Base-by-base conservation (phyloP, 257 asterid genomes). In the Primulina huaijiensis region DNA sequence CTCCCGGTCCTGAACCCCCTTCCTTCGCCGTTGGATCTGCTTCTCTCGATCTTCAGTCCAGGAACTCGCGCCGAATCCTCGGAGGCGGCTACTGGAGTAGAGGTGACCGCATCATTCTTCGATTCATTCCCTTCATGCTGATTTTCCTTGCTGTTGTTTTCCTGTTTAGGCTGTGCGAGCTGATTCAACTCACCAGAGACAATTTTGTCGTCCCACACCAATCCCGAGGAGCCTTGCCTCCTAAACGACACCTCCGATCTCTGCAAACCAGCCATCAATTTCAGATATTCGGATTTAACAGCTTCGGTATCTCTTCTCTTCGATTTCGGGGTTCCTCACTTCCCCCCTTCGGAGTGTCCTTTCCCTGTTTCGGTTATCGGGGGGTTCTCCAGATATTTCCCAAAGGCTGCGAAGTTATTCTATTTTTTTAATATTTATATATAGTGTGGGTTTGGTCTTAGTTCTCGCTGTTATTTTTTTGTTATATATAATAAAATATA, bases 151-250 rank as follows among this genome's bases (percentile, higher is more conserved):
- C 12, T 53, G n/a, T 61, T 64, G 21, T 72, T 58, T 1, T 78
- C 72, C 67, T 74, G 72, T 5, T 72, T 57, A 6, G 31, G 79
- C 19, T 73, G 76, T 20, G 78, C 76, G 65, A 75, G 63, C 56
- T 70, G 75, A 60, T 76, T 78, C 63, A 77, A 60, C 50, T 83
- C 83, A 30, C 74, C 81, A 1, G 88, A 70, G 14, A 82, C 20
- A 67, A 80, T 38, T 68, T 81, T 85, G 83, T 85, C 84, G 75
- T 76, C 88, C 90, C 87, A 85, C 12, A 75, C 77, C 5, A 79
- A 62, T 57, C 90, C 90, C 17, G 90, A 85, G 0, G 90, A 85
- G 50, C 90, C 88, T 69, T 83, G 88, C 60, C 88, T 75, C 71
- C 90, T 68, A 77, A 83, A 85, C 33, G 90, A 83, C 8, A 78